phyloP scores from a whole-genome alignment of 2,329 filamentous ascomycete species.

The Neonectria sp. region DNA sequence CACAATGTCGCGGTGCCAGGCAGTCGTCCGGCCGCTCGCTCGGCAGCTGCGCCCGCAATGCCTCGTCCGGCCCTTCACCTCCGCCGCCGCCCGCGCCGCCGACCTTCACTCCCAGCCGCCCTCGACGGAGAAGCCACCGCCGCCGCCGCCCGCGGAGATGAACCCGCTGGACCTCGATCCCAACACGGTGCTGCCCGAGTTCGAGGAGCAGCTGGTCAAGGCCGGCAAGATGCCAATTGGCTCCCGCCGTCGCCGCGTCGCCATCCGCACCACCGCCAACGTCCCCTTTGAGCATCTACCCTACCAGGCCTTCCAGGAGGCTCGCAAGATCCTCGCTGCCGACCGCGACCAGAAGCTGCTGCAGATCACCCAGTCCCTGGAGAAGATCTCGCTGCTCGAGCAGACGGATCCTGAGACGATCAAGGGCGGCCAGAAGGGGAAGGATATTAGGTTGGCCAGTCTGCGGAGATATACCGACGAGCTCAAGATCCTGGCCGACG shows the following conservation, averaged over 20 bases:
- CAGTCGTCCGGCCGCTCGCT: slow-evolving; percentile 70
- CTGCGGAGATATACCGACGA: slow-evolving; percentile 81
- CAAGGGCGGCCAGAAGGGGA: slow-evolving; percentile 74
- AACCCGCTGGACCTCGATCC: slow-evolving; percentile 70
- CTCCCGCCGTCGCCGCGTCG: slow-evolving; percentile 86
- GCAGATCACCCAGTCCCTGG: slow-evolving; percentile 77
- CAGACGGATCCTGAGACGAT: slow-evolving; percentile 69
- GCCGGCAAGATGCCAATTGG: slow-evolving; percentile 81
- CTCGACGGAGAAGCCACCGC: slow-evolving; percentile 11
- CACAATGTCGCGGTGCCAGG: slow-evolving; percentile 73
- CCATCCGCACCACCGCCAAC: slow-evolving; percentile 74
- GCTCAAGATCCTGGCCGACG: slow-evolving; percentile 91
- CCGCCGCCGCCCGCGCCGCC: slow-evolving; percentile 51
- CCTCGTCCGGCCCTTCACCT: slow-evolving; percentile 55
- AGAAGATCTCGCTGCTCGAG: slow-evolving; percentile 78
- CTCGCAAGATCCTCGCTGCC: slow-evolving; percentile 83
- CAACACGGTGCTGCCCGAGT: slow-evolving; percentile 73
- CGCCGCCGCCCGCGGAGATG: slow-evolving; percentile 45
- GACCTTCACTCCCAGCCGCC: slow-evolving; percentile 36
- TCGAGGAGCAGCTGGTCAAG: slow-evolving; percentile 77
- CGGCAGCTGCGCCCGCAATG: slow-evolving; percentile 65
- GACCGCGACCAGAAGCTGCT: slow-evolving; percentile 87
- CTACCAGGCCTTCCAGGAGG: slow-evolving; percentile 98
- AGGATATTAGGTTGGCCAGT: slow-evolving; percentile 77
- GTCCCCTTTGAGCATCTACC: slow-evolving; percentile 94